Evolutionary conservation across 495 filamentous ascomycete species (phyloP), one percentile per base, ranked within the genome.

Genomic region (Penicillium canariense): DNA sequence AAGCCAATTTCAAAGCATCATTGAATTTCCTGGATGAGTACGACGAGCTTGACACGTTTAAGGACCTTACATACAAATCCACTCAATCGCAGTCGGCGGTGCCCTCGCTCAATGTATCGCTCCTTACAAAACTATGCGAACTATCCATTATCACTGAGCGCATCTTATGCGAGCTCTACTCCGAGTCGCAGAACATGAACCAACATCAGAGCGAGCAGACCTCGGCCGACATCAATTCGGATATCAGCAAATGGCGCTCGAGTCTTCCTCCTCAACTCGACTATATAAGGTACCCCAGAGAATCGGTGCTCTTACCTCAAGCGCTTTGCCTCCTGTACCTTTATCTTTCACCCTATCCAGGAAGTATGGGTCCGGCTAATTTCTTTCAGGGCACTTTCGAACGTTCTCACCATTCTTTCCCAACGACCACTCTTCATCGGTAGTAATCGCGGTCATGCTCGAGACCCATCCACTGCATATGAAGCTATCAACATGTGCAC

Each of bases 11-110:
- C 50, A 68, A 63, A 40, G 62, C 59, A 5, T 65, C 67, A 0
- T 44, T 69, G 6, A 48, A 63, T 15, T 69, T 71, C 15, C 30
- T 68, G 17, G 67, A 69, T 27, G 61, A 71, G 15, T 71, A 66
- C 22, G 68, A 71, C n/a, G 68, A 69, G 32, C 55, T 68, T 2
- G 68, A 70, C n/a, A 53, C 64, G 5, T 70, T 65, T 25, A 61
- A 70, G 18, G 52, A 50, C 25, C 51, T 68, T 20, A 58, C 63
- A 22, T 70, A 68, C 31, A 60, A 55, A 6, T 25, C 43, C 17
- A 47, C 31, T 0, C 42, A 58, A 14, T 55, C 45, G 7, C 35
- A 35, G 17, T 32, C 34, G 0, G 60, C 48, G 2, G 39, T 60
- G 18, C 67, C 67, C 4, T 63, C 67, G 1, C 36, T 64, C 17